Conservation (phyloP, 225 moss, liverwort and hornwort genomes). For the Climacium dendroides region DNA sequence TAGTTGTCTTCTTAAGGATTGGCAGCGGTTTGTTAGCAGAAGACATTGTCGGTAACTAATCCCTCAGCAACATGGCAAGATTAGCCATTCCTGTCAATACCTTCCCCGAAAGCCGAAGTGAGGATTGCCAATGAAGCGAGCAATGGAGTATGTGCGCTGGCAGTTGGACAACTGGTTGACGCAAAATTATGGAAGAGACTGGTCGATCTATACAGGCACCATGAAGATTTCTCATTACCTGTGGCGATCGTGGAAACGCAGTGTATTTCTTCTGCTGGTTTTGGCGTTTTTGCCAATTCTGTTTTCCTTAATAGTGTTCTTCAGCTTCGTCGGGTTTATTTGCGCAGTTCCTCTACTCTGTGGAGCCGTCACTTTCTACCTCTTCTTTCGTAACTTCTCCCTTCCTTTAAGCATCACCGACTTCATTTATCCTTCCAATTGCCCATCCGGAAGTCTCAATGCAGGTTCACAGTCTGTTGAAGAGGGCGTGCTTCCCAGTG, state of each 20-base stretch:
- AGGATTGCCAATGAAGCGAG: not conserved
- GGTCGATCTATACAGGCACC: not conserved
- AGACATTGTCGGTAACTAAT: not conserved
- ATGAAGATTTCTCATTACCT: not conserved
- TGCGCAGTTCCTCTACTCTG: conserved; percentile 13
- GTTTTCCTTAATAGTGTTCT: conserved; percentile 6
- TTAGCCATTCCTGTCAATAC: not conserved
- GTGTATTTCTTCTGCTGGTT: conserved; percentile 3
- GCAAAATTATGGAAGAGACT: not conserved
- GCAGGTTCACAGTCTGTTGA: not conserved
- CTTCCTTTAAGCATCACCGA: not conserved
- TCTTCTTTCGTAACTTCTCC: not conserved
- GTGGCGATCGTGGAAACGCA: conserved; percentile 7
- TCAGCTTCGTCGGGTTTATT: conserved; percentile 3
- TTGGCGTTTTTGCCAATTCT: conserved; percentile 12
- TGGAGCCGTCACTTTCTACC: conserved; percentile 1
- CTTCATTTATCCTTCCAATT: not conserved
- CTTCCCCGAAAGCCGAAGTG: not conserved
- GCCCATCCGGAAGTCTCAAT: not conserved
- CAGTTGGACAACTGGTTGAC: not conserved
- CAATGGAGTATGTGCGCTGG: conserved; percentile 4
- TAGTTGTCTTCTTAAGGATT: not conserved
- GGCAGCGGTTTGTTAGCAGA: not conserved
- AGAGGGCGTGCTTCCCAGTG: not conserved
- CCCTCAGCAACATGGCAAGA: not conserved